Conservation (phyloP, 73 alveolate genomes). For the Tetrahymena malaccensis region DNA sequence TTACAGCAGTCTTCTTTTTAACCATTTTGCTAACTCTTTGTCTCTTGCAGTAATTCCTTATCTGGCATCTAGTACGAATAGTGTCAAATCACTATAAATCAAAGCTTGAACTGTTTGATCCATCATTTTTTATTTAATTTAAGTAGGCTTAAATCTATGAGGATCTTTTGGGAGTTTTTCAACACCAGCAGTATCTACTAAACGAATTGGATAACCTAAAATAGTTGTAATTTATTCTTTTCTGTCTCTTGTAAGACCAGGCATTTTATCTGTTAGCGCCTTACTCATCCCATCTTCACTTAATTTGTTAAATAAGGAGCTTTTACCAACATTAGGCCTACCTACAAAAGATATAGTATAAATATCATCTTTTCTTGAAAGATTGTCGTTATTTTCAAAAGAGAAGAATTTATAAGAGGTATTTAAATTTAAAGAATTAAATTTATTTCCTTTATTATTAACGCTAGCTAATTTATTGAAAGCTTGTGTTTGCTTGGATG, state of each 20-base stretch:
- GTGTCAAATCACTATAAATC: conserved; percentile 59
- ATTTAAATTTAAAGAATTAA: not conserved
- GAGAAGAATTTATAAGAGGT: not conserved
- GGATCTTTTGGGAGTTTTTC: conserved; percentile 38
- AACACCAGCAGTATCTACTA: conserved; percentile 88
- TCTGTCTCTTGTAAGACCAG: conserved; percentile 67
- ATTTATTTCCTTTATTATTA: not conserved
- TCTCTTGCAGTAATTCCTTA: conserved; percentile 68
- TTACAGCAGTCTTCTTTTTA: conserved; percentile 10
- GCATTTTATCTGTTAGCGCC: conserved; percentile 54
- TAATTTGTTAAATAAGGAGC: conserved; percentile 48
- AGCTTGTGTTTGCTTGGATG: not conserved
- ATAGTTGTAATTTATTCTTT: conserved; percentile 45
- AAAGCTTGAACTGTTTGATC: conserved; percentile 57
- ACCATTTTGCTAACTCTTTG: conserved; percentile 59
- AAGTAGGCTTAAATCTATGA: not conserved
- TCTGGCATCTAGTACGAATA: conserved; percentile 63
- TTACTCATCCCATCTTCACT: conserved; percentile 25
- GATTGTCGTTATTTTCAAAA: not conserved
- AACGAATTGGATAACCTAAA: conserved; percentile 55
- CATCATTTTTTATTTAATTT: conserved; percentile 38
- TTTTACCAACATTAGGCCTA: conserved; percentile 69
- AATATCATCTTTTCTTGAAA: not conserved
- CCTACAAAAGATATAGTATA: conserved; percentile 59
- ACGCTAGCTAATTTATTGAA: not conserved